Evolutionary conservation across 2,329 filamentous ascomycete genomes (phyloP).

Genomic region (Dichotomopilus funicola): DNA sequence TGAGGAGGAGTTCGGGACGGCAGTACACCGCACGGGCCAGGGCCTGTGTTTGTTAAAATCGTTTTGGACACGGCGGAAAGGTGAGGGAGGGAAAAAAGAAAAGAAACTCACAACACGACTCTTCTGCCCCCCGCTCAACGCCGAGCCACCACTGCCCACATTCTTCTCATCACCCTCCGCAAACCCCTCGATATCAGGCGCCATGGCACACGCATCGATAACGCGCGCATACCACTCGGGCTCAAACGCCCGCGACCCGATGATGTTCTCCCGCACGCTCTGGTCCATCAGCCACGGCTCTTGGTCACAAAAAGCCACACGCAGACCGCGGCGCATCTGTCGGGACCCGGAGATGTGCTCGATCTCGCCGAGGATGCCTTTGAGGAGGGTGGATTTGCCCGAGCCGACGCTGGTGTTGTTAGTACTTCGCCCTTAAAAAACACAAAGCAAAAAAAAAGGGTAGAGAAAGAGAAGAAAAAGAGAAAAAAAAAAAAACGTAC

Average conservation of each 20-base stretch:
- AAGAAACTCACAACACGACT: conserved; percentile 32
- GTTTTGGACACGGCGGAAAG: not conserved
- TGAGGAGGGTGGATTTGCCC: conserved; percentile 21
- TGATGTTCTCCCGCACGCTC: conserved; percentile 25
- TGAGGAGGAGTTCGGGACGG: conserved; percentile 10
- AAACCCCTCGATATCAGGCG: conserved; percentile 30
- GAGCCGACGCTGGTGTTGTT: conserved; percentile 12
- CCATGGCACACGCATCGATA: conserved; percentile 30
- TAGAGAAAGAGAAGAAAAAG: too few relatives aligned
- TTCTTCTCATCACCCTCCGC: conserved; percentile 30
- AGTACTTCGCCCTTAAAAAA: too few relatives aligned
- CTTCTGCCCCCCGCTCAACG: conserved; percentile 39
- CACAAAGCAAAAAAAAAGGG: too few relatives aligned
- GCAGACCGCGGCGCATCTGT: conserved; percentile 2
- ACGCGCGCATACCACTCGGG: conserved; percentile 28
- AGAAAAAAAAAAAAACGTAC: not conserved
- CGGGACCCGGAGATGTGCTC: conserved; percentile 8
- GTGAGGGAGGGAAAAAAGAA: not conserved
- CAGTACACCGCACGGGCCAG: conserved; percentile 12
- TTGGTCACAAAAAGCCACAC: conserved; percentile 12
- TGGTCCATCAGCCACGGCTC: conserved; percentile 20
- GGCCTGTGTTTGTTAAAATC: not conserved
- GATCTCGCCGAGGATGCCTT: conserved; percentile 20
- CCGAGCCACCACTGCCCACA: conserved; percentile 37
- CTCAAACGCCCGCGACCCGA: conserved; percentile 23